Base-by-base conservation (phyloP, 129 eudicot genomes). In the Flaveria bidentis region DNA sequence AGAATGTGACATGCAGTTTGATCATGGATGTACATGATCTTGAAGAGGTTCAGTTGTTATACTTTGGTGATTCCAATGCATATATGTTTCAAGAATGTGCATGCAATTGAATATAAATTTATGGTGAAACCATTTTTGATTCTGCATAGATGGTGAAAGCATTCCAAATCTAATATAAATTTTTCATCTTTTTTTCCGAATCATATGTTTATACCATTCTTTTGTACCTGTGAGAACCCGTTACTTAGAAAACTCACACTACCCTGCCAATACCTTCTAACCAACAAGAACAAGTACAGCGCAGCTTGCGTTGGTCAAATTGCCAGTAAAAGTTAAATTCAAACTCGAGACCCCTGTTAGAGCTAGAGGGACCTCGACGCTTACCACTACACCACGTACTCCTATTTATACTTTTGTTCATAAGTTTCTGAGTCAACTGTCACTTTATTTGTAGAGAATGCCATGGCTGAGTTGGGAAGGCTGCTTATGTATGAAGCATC, bases 381-480 rank as follows among this genome's bases (percentile, higher is more conserved):
- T 44, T 44, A 44, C 47, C 47, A 44, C 0, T 30, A 3, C 36
- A 30, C 36, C 36, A 30, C 36, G 26, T 23, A 23, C 26, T 23
- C 26, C 1, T 23, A 23, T 45, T 45, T 50, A 36, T 52, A 50
- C 14, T 68, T 15, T 46, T 10, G 58, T 47, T 16, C 36, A 73
- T 16, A 57, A 61, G 45, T 18, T 5, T 70, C 44, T 8, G 52
- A 63, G 71, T 45, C 60, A 20, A 61, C 33, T 49, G 41, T 33
- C 28, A 28, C 3, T 69, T 14, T 13, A 55, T 25, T 74, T 83
- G 51, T 73, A 95, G 97, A 69, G 82, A 91, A 75, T 84, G 99
- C 99, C 13, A 95, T 95, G 97, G 95, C 96, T 71, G 99, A 95
- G 81, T 80, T 95, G 81, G 99, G 99, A 61, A 95, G 99, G 69